These are phyloP conservation scores for Gracilaria vermiculophylla DNA, from an alignment of 23 red algal species.

Conservation along the genomic window DNA sequence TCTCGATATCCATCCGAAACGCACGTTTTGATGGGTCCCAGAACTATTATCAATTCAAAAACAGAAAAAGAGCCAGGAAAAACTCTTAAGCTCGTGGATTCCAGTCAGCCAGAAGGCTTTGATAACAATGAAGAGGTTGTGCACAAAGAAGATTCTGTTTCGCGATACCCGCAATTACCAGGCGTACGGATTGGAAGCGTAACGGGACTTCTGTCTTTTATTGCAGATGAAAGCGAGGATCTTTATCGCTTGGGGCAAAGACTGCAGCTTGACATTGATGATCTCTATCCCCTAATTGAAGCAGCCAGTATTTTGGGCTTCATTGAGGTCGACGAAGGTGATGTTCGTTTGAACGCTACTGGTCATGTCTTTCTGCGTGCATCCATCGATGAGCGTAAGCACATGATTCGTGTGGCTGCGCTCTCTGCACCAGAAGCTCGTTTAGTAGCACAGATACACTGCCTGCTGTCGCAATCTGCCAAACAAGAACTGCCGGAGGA, in stretches of 20 bases:
- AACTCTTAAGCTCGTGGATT: background rate
- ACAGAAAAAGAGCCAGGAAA: background rate
- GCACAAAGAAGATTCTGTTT: background rate
- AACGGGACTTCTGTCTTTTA: conserved; percentile 86
- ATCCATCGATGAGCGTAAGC: conserved; percentile 93
- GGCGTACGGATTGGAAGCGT: conserved; percentile 96
- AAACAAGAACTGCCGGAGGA: conserved; percentile 83
- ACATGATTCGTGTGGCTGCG: conserved; percentile 76
- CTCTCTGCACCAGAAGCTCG: conserved; percentile 61
- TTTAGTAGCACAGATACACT: conserved; percentile 81
- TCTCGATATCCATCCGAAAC: background rate
- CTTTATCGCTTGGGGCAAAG: conserved; percentile 83
- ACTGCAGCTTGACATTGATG: conserved; percentile 98
- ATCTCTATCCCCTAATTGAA: conserved; percentile 94
- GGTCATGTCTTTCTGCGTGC: conserved; percentile 74
- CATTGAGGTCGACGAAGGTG: conserved; percentile 76
- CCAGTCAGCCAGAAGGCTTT: background rate
- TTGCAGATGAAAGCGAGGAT: conserved; percentile 78
- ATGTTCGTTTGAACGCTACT: conserved; percentile 70
- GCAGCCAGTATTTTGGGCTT: conserved; percentile 91
- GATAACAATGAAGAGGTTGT: background rate
- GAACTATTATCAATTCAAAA: background rate
- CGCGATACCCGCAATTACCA: conserved; percentile 81
- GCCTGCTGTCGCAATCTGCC: conserved; percentile 70
- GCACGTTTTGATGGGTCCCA: background rate